Conservation (phyloP, 768 basidiomycete genomes). For the Krasilnikovozyma curviuscula region DNA sequence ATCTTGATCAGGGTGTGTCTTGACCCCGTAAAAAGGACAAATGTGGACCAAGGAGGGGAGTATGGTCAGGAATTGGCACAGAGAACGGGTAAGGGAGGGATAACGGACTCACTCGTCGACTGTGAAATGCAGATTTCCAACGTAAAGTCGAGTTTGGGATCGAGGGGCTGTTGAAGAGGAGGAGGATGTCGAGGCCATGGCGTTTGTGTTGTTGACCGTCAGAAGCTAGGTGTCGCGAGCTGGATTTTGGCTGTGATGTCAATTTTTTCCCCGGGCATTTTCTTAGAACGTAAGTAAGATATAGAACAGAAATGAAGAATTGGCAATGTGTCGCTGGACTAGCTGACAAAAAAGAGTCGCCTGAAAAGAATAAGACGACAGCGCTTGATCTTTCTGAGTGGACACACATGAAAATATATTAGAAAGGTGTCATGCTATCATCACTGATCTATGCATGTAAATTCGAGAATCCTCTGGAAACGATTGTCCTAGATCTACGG, state of each 20-base stretch:
- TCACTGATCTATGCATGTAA: too few relatives aligned
- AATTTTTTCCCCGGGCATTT: neutral
- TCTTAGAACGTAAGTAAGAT: neutral
- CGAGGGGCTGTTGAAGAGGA: neutral
- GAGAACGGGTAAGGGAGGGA: neutral
- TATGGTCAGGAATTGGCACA: neutral
- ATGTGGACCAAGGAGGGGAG: neutral
- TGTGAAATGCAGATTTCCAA: slow-evolving; percentile 70
- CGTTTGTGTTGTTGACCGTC: neutral
- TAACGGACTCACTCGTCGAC: slow-evolving; percentile 54
- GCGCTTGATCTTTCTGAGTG: too few relatives aligned
- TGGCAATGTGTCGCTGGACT: neutral
- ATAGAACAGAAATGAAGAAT: neutral
- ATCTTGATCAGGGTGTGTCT: slow-evolving; percentile 77
- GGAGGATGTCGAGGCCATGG: neutral
- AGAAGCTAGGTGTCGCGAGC: neutral
- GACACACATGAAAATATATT: too few relatives aligned
- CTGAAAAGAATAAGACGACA: slow-evolving; percentile 3
- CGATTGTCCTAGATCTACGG: too few relatives aligned
- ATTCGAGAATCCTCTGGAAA: too few relatives aligned
- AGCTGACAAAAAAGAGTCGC: slow-evolving; percentile 3
- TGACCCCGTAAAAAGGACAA: slow-evolving; percentile 7
- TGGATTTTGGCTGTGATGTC: neutral
- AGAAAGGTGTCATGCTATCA: too few relatives aligned
- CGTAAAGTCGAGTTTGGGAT: slow-evolving; percentile 35